Base-by-base conservation (phyloP, 345 rosid genomes). In the Crucihimalaya himalaica region DNA sequence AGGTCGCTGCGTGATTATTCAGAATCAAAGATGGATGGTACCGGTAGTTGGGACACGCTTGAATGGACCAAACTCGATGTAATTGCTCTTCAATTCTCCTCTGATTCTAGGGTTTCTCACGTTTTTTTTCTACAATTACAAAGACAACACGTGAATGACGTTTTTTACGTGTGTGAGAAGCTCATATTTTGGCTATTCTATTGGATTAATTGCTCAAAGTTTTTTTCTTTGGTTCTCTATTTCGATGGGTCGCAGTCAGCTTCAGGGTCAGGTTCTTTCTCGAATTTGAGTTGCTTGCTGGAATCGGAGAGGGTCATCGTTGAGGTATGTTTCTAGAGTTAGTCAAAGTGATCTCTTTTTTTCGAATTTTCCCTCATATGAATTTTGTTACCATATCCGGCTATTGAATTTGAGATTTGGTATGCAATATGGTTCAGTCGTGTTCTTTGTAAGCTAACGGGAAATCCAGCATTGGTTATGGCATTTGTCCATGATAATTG, bases 51-150 rank as follows among this genome's bases (percentile, higher is more conserved):
- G 98, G 88, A 91, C 67, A 81, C 86, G 54, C 83, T 91, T 67
- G 98, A 88, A 71, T 94, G 97, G 97, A 86, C 86, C 78, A 81
- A 91, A 82, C 66, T 81, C 57, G 97, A 91, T 77, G 97, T 88
- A 50, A 52, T 31, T 52, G 15, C 66, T 50, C 58, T 6, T 48
- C 16, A 23, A 25, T 76, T 72, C 69, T 62, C 65, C 75, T 21
- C 85, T 82, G 6, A 29, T 64, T 75, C 73, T 50, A 77, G 69
- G 82, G 74, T 73, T 58, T 34, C 62, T 21, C 72, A 27, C 19
- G 48, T 1, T 57, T 28, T 14, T 9, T 31, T 54, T 2, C 25
- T 3, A 74, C 35, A 58, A 67, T 73, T 35, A 0, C 12, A 12
- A 31, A 4, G 5, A 54, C 21, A 45, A 2, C 70, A 62, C 79